These are phyloP conservation scores for Tuber umbilicatum DNA, from an alignment of 495 filamentous ascomycete genomes.

Conservation along the genomic window DNA sequence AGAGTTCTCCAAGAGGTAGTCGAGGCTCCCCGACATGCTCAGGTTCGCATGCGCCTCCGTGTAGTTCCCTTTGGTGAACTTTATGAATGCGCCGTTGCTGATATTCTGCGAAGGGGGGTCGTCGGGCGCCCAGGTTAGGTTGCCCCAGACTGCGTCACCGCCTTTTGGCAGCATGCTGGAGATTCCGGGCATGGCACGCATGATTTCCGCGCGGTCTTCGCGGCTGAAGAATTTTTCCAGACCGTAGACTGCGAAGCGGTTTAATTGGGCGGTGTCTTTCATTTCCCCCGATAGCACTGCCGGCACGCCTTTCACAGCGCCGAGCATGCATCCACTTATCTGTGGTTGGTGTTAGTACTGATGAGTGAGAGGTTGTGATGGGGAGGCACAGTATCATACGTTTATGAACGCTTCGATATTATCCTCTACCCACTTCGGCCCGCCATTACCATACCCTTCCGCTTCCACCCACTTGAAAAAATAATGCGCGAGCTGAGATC, in stretches of 20 bases:
- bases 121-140: slow-evolving; percentile 81
- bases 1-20: slow-evolving; percentile 66
- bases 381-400: slow-evolving; percentile 22
- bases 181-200: slow-evolving; percentile 93
- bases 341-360: slow-evolving; percentile 15
- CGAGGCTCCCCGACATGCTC: slow-evolving; percentile 67
- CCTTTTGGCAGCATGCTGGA: slow-evolving; percentile 97
- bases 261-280: slow-evolving; percentile 95
- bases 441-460: slow-evolving; percentile 67
- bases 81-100: slow-evolving; percentile 74
- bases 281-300: slow-evolving; percentile 94
- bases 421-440: slow-evolving; percentile 79
- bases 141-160: slow-evolving; percentile 89
- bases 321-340: slow-evolving; percentile 95
- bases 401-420: slow-evolving; percentile 96
- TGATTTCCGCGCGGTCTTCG: slow-evolving; percentile 84
- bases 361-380: background rate
- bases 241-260: slow-evolving; percentile 95
- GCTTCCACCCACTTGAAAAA: slow-evolving; percentile 98
- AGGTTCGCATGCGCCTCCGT: slow-evolving; percentile 58
- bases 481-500: slow-evolving; percentile 87
- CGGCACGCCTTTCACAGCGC: slow-evolving; percentile 83
- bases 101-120: slow-evolving; percentile 64
- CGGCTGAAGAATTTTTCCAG: slow-evolving; percentile 90
- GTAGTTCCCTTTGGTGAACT: slow-evolving; percentile 68